Conservation (phyloP, 169 alveolate species). For the Cryptosporidium sp. region DNA sequence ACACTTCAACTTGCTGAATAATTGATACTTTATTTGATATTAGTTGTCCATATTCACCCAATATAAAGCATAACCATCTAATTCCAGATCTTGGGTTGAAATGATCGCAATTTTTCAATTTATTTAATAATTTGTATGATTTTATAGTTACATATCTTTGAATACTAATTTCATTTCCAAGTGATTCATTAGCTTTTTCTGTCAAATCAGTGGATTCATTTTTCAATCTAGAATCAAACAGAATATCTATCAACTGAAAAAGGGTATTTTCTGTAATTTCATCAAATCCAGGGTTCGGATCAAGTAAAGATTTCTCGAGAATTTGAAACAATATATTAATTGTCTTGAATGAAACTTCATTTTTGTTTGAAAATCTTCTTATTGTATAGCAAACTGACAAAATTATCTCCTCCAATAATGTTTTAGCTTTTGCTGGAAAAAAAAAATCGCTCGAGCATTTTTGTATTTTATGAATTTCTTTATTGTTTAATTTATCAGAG, state of each 20-base stretch:
- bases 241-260: constrained; percentile 57
- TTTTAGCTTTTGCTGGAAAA: constrained; percentile 32
- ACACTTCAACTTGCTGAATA: constrained; percentile 32
- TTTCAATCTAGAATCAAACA: constrained; percentile 15
- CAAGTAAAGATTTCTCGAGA: not conserved
- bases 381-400: constrained; percentile 13
- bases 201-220: not conserved
- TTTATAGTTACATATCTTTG: constrained; percentile 19
- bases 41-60: constrained; percentile 64
- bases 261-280: constrained; percentile 61
- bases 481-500: not conserved
- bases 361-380: constrained; percentile 23
- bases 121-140: constrained; percentile 28
- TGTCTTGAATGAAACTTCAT: constrained; percentile 34
- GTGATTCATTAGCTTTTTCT: not conserved
- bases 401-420: constrained; percentile 42
- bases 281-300: constrained; percentile 9
- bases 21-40: constrained; percentile 40
- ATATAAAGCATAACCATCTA: constrained; percentile 53
- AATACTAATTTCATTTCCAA: not conserved
- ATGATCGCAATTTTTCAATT: not conserved
- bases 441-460: constrained; percentile 3
- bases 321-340: constrained; percentile 43
- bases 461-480: not conserved
- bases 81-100: constrained; percentile 31